Conservation (phyloP, 78 protist genomes). For the Mantamonas sphyraenae region DNA sequence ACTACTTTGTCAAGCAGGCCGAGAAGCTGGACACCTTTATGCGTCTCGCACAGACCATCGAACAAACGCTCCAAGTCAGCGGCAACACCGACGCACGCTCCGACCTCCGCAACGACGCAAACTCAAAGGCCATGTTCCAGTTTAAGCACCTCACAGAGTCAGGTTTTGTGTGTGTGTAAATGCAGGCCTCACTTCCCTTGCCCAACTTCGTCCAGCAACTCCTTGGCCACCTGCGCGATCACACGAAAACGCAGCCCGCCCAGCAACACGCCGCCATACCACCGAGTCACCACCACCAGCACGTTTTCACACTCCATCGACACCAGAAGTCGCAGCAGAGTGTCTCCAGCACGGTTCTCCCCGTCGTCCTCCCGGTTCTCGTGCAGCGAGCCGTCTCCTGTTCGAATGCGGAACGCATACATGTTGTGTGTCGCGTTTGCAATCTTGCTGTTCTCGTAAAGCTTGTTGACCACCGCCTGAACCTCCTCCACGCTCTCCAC, state of each 20-base stretch:
- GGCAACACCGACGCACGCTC: too few species aligned
- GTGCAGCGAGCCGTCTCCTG: constrained; percentile 22
- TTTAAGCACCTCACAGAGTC: too few species aligned
- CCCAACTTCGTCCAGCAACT: too few species aligned
- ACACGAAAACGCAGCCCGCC: too few species aligned
- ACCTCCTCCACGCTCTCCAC: constrained; percentile 30
- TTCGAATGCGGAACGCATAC: constrained; percentile 34
- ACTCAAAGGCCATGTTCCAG: too few species aligned
- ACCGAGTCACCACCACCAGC: constrained; percentile 33
- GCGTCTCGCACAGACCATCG: background rate
- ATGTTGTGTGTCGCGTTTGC: constrained; percentile 50
- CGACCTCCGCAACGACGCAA: too few species aligned
- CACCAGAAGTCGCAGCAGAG: constrained; percentile 25
- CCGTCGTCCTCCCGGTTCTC: constrained; percentile 52
- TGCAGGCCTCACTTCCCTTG: too few species aligned
- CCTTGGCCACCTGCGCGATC: too few species aligned
- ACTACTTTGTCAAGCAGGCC: background rate
- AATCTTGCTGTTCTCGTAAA: constrained; percentile 22
- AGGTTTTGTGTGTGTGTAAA: too few species aligned
- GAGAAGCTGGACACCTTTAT: constrained; percentile 13
- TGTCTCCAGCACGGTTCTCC: constrained; percentile 51
- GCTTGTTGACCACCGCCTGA: constrained; percentile 15
- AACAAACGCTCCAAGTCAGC: too few species aligned
- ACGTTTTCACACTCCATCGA: constrained; percentile 27
- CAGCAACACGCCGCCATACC: constrained; percentile 43